Evolutionary conservation across 352 stramenopile genomes (phyloP), one percentile per base, ranked within the genome.

Genomic region (Pythium brachiatum): DNA sequence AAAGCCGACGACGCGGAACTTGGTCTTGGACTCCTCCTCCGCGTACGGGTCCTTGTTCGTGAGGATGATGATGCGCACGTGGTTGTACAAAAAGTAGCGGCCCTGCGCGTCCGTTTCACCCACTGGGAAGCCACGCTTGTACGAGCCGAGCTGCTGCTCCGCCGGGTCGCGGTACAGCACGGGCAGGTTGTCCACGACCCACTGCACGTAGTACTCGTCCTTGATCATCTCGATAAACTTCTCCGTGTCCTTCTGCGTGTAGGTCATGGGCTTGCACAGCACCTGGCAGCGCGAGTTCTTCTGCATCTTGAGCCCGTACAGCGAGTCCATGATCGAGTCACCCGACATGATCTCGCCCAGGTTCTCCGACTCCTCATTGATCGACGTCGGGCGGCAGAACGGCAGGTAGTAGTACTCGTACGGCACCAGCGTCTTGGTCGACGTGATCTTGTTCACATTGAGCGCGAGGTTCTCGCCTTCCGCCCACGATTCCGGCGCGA

Each of bases 391-490:
- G 64, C 83, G 81, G 78, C 91, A 99, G 68, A 87, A 98, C 56
- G 95, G 96, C 26, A 99, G 78, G 72, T 98, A 96, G 79, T 99
- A 99, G 75, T 99, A 99, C 75, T 99, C 96, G 75, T 98, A 99
- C 46, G 97, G 97, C 59, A 99, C 84, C 60, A 99, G 92, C 50
- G 97, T 99, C 74, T 99, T 98, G 44, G 92, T 97, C 36, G 90
- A 98, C 62, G 97, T 98, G 64, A 99, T 97, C 73, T 98, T 96
- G 86, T 99, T 99, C 16, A 99, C 97, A 66, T 98, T 98, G 46
- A 98, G 90, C 36, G 81, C 78, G 36, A 99, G 76, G 51, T 77
- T 70, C 46, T 97, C 90, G 54, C 85, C 81, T 3, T 87, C 83
- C 9, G 78, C 71, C 84, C 83, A 96, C 1, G 82, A 90, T 72